phyloP scores from a whole-genome alignment of 176 grass and related monocot genomes.

The Rhipidocladum racemiflorum region DNA sequence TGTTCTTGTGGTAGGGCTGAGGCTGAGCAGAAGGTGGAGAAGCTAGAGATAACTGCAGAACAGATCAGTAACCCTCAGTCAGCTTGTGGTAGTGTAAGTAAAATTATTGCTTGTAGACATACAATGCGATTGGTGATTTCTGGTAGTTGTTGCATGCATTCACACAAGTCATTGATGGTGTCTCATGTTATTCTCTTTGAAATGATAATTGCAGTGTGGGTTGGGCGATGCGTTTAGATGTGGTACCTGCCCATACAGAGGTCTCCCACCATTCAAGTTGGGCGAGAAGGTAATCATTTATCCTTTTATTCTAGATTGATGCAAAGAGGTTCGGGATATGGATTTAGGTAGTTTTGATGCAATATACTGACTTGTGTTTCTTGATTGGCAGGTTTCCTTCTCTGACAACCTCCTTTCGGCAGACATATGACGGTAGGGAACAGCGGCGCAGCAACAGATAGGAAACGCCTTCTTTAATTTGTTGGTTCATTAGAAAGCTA shows the following conservation, averaged over 20 bases:
- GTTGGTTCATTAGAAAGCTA: slow-evolving; percentile 15
- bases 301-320: neutral
- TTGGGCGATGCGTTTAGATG: slow-evolving; percentile 93
- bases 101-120: neutral
- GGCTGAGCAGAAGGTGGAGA: slow-evolving; percentile 78
- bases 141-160: neutral
- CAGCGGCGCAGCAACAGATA: neutral
- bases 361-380: neutral
- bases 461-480: neutral
- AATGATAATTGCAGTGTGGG: slow-evolving; percentile 64
- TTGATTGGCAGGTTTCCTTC: slow-evolving; percentile 46
- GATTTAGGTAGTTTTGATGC: neutral
- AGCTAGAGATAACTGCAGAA: slow-evolving; percentile 69
- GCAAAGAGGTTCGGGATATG: neutral
- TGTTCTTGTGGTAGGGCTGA: slow-evolving; percentile 91
- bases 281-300: slow-evolving; percentile 72
- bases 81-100: slow-evolving; percentile 85
- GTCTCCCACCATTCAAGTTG: slow-evolving; percentile 72
- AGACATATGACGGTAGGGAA: slow-evolving; percentile 44
- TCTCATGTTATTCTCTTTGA: neutral
- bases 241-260: slow-evolving; percentile 79
- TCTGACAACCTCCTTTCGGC: slow-evolving; percentile 57
- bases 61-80: slow-evolving; percentile 86
- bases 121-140: neutral
- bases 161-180: neutral